Evolutionary conservation across 2,329 filamentous ascomycete genomes (phyloP).

Genomic region (Fusarium robinianum): DNA sequence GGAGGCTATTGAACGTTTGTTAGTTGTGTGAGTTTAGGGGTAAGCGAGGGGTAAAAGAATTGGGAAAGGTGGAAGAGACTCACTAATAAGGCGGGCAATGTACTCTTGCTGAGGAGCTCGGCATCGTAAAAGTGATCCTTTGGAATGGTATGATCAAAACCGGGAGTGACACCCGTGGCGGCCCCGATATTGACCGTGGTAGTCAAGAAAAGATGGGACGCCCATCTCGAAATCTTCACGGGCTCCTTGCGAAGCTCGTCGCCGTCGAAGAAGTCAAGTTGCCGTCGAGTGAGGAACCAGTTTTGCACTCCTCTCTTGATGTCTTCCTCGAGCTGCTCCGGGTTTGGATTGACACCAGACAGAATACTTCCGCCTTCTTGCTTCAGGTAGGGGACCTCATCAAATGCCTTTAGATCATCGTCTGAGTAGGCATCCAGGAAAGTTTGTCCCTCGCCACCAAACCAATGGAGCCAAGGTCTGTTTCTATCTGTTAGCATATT

Average conservation of each 20-base stretch:
- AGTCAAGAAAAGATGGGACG: conserved; percentile 9
- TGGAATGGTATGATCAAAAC: neutral
- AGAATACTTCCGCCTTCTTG: neutral
- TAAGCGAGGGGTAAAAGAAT: neutral
- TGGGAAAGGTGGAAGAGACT: neutral
- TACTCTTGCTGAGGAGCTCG: neutral
- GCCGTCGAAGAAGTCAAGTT: conserved; percentile 3
- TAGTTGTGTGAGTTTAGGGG: no score
- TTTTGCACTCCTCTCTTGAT: neutral
- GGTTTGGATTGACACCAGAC: neutral
- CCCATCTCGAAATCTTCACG: conserved; percentile 6
- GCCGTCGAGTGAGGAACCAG: neutral
- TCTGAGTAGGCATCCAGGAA: neutral
- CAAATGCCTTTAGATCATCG: neutral
- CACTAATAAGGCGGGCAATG: neutral
- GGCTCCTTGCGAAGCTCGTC: neutral
- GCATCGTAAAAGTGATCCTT: conserved; percentile 1
- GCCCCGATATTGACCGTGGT: conserved; percentile 9
- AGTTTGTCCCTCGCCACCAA: neutral
- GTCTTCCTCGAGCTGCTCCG: neutral
- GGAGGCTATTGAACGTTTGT: no score
- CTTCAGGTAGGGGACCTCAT: neutral
- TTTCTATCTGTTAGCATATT: neutral
- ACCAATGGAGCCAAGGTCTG: conserved; percentile 14
- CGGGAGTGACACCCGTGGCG: neutral